These are phyloP conservation scores for Drosera capensis DNA, from an alignment of 148 eudicot genomes.

Conservation along the genomic window DNA sequence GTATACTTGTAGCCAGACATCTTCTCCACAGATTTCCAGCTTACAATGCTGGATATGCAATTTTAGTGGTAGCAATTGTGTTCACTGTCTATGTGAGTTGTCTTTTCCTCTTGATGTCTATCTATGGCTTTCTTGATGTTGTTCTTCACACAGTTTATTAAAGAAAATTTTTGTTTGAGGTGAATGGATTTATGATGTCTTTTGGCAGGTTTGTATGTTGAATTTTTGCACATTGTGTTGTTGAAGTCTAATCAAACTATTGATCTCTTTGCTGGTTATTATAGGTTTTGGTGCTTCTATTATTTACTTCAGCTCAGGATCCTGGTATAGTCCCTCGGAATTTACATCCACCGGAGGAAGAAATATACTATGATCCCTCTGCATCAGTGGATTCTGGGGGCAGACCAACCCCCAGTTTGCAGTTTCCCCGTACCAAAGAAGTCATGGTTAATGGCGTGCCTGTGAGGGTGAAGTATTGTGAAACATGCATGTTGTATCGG, in stretches of 20 bases:
- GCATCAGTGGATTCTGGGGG: constrained; percentile 27
- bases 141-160: background rate
- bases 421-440: constrained; percentile 39
- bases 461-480: constrained; percentile 47
- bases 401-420: constrained; percentile 30
- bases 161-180: constrained; percentile 5
- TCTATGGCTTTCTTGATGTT: background rate
- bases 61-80: constrained; percentile 35
- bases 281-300: constrained; percentile 44
- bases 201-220: too few species aligned
- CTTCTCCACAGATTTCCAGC: constrained; percentile 33
- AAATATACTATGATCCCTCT: constrained; percentile 22
- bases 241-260: too few species aligned
- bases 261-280: constrained; percentile 7
- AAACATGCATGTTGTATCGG: constrained; percentile 58
- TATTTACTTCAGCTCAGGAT: constrained; percentile 43
- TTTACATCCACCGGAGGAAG: constrained; percentile 51
- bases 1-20: constrained; percentile 39
- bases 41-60: constrained; percentile 49
- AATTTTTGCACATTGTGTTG: too few species aligned
- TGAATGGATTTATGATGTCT: constrained; percentile 11
- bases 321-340: constrained; percentile 62
- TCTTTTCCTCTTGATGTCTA: constrained; percentile 2
- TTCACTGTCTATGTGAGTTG: constrained; percentile 49
- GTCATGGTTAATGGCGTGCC: constrained; percentile 33